Evolutionary conservation across 139 green algal genomes (phyloP).

Genomic region (Coccomyxa sp.): DNA sequence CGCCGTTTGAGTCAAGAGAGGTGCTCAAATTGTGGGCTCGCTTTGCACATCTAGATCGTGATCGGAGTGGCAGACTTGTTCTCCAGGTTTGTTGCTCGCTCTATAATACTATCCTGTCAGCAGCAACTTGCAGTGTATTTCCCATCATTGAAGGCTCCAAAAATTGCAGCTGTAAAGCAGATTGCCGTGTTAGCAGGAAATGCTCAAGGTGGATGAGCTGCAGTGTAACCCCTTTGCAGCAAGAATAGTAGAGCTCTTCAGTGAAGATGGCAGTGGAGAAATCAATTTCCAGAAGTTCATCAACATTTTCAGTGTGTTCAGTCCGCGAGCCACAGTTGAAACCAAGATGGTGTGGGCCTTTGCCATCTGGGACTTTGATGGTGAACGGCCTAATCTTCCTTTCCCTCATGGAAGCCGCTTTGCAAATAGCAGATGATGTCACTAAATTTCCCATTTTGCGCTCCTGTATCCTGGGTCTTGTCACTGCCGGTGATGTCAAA

Average conservation of each 20-base stretch:
- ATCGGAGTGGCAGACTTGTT: slow-evolving; percentile 2
- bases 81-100: background rate
- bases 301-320: slow-evolving; percentile 38
- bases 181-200: slow-evolving; percentile 20
- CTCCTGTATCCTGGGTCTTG: background rate
- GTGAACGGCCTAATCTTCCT: background rate
- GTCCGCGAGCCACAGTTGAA: slow-evolving; percentile 18
- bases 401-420: background rate
- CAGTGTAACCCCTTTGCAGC: slow-evolving; percentile 32
- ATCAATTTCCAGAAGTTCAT: slow-evolving; percentile 38
- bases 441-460: background rate
- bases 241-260: slow-evolving; percentile 35
- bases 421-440: background rate
- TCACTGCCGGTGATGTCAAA: background rate
- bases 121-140: too few relatives aligned
- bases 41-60: slow-evolving; percentile 9
- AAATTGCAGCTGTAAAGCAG: too few relatives aligned
- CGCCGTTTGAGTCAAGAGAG: slow-evolving; percentile 17
- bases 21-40: slow-evolving; percentile 14
- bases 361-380: slow-evolving; percentile 46
- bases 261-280: slow-evolving; percentile 30
- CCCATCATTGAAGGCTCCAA: background rate
- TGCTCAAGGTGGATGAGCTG: slow-evolving; percentile 26
- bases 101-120: background rate
- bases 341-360: slow-evolving; percentile 38